phyloP scores from a whole-genome alignment of 192 early-diverging fungal species.

The Coemansia sp. region DNA sequence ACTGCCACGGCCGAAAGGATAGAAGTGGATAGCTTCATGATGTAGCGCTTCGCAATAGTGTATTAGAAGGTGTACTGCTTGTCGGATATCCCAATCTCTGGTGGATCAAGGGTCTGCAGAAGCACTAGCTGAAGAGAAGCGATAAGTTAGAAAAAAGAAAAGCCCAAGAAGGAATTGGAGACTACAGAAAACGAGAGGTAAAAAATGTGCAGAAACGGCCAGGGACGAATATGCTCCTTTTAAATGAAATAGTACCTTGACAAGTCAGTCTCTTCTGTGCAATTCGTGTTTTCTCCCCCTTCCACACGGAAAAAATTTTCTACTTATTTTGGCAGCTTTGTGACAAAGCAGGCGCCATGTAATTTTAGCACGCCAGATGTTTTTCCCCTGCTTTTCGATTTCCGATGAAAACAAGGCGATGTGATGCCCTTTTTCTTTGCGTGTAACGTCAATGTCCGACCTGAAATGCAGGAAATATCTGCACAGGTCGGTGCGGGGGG shows the following conservation, averaged over 20 bases:
- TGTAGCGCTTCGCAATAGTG: neutral
- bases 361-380: neutral
- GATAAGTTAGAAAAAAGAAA: conserved; percentile 5
- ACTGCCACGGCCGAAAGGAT: conserved; percentile 29
- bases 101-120: neutral
- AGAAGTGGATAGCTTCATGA: conserved; percentile 40
- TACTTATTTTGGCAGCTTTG: neutral
- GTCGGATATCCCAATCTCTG: neutral
- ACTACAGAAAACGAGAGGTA: neutral
- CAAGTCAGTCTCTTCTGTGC: neutral
- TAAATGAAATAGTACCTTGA: neutral
- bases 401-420: conserved; percentile 2
- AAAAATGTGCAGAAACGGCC: neutral
- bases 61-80: neutral
- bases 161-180: conserved; percentile 1
- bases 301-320: neutral
- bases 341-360: neutral
- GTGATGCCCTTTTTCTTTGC: neutral
- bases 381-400: neutral
- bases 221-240: neutral
- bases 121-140: neutral
- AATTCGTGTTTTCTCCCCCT: neutral
- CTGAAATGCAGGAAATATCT: neutral
- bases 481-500: neutral
- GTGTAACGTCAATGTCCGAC: neutral